Evolutionary conservation across 208 protist species (phyloP), one percentile per base, ranked within the genome.

Genomic region (Naegleria gruberi): DNA sequence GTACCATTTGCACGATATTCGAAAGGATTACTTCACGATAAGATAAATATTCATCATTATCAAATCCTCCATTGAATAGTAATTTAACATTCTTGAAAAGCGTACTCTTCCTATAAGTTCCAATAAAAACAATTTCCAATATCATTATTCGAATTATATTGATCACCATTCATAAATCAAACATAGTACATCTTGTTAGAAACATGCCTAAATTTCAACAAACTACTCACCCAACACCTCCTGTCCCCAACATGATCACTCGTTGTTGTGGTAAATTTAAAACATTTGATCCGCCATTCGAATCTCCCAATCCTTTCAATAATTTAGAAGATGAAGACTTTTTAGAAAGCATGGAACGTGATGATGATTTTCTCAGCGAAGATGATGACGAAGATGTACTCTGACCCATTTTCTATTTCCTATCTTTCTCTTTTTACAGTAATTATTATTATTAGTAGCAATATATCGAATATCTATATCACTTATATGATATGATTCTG

Each of bases 21-120:
- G 46, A 55, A 23, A 46, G 82, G 30, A 86, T 86, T 10, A 86
- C 82, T 51, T 86, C 82, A 30, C 46, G 82, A 51, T 86, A 86
- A 46, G 43, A 55, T 10, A 51, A 23, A 86, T 30, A 86, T 19
- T 86, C 82, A 23, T 86, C 82, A 3, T 10, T 30, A 17, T 46
- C 43, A 19, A 55, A 86, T 19, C 82, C 82, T 10, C 46, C 46
- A 23, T 55, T 86, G 46, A 55, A 51, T 55, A 86, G 30, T 10
- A 86, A 23, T 23, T 86, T 86, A 46, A 86, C 26, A 23, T 86
- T 46, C 88, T 91, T 91, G 15, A 91, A 91, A 83, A 91, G 87
- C 4, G 90, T 91, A 46, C 89, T 91, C 84, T 91, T 91, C 37
- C 90, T 90, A 41, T 23, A 81, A 43, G 90, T 90, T 7, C 88